Conservation (phyloP, 495 filamentous ascomycete genomes). For the Aspergillus nanangensis region DNA sequence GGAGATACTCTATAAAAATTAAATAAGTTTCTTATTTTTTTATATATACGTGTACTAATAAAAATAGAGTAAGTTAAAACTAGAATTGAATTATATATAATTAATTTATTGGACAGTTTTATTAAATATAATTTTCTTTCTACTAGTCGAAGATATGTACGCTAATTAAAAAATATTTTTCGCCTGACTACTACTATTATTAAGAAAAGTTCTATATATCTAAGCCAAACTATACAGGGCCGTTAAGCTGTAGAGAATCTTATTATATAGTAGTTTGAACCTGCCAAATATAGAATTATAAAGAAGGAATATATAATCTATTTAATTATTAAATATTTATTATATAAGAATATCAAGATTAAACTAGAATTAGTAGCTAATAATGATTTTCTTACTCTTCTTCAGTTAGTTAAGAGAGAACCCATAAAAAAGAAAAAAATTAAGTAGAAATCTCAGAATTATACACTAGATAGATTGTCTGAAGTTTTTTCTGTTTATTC, state of each 20-base stretch:
- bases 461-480: neutral
- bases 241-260: neutral
- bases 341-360: neutral
- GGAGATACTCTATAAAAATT: neutral
- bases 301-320: neutral
- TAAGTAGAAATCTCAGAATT: slow-evolving; percentile 2
- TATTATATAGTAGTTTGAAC: neutral
- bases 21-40: neutral
- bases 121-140: neutral
- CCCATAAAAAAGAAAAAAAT: neutral
- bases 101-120: neutral
- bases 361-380: neutral
- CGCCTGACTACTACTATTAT: neutral
- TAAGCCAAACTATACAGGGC: neutral
- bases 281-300: neutral
- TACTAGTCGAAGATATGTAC: neutral
- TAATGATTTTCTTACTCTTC: too few relatives aligned
- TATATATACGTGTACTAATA: neutral
- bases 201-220: neutral
- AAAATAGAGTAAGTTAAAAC: neutral
- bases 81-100: neutral
- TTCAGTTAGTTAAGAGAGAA: too few relatives aligned
- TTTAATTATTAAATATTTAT: neutral
- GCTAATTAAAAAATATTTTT: neutral
- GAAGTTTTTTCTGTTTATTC: neutral